Conservation (phyloP, 2,329 filamentous ascomycete species). For the Cladosporium sp. region DNA sequence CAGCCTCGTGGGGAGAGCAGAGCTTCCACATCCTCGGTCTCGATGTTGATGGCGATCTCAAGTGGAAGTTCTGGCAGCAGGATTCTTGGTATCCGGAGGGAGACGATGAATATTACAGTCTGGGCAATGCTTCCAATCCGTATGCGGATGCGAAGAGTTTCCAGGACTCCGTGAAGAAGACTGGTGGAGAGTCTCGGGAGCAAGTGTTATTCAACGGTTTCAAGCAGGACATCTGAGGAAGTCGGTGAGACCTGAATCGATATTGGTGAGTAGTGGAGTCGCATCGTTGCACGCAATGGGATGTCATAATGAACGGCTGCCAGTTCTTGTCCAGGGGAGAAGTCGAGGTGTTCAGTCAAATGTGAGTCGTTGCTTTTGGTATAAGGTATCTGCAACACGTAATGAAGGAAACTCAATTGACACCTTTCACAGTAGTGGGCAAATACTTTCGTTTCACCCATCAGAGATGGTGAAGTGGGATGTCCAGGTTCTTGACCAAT, state of each 20-base stretch:
- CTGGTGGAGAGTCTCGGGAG: neutral
- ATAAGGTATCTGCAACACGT: no score
- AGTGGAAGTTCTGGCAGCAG: slow-evolving; percentile 1
- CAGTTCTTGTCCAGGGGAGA: no score
- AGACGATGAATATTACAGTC: neutral
- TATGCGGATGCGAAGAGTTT: neutral
- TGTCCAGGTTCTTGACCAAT: neutral
- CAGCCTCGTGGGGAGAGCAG: neutral
- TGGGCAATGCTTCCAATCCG: neutral
- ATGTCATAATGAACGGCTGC: no score
- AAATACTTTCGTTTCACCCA: no score
- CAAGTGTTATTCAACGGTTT: neutral
- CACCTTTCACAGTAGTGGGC: no score
- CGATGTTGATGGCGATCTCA: neutral
- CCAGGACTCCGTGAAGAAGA: neutral
- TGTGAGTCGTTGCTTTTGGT: no score
- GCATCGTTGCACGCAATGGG: no score
- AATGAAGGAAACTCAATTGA: no score
- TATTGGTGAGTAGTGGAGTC: no score
- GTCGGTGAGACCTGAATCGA: no score
- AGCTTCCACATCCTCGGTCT: neutral
- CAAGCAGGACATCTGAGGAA: neutral
- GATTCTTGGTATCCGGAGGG: neutral
- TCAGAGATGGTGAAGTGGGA: neutral
- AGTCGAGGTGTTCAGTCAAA: no score